These are phyloP conservation scores for Pythium apleroticum DNA, from an alignment of 352 stramenopile species.

Conservation along the genomic window DNA sequence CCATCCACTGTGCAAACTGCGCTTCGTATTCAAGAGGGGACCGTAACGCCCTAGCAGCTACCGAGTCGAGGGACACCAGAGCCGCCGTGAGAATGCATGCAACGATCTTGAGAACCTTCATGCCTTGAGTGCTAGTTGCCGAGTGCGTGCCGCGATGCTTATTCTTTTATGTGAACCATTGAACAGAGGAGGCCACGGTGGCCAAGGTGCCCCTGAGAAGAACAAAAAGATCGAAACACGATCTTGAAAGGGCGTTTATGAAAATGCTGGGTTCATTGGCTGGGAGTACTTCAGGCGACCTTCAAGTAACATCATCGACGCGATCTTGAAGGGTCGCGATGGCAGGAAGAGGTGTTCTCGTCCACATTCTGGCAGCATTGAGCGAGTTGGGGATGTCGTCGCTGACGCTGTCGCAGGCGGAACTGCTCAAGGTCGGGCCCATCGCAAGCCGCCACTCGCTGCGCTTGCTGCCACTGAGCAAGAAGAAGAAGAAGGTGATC, in stretches of 20 bases:
- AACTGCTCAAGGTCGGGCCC: constrained; percentile 81
- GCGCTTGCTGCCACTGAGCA: constrained; percentile 74
- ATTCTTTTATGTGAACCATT: neutral
- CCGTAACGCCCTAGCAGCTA: neutral
- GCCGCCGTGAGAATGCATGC: neutral
- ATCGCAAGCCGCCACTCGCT: constrained; percentile 77
- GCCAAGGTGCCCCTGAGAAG: neutral
- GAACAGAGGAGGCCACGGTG: neutral
- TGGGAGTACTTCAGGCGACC: constrained; percentile 6
- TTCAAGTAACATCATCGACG: neutral
- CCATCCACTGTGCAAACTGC: constrained; percentile 71
- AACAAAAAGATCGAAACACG: constrained; percentile 1
- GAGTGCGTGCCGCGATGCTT: neutral
- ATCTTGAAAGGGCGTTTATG: constrained; percentile 5
- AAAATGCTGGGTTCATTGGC: neutral
- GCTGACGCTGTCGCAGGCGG: constrained; percentile 61
- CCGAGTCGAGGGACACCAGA: neutral
- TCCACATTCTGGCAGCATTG: neutral
- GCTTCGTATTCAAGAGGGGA: constrained; percentile 48
- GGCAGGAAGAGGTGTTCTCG: neutral
- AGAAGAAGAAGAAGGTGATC: constrained; percentile 83
- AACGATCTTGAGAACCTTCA: constrained; percentile 5
- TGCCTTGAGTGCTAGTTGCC: neutral
- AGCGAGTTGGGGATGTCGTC: constrained; percentile 33
- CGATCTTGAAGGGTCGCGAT: constrained; percentile 12